These are phyloP conservation scores for Rubia tinctorum DNA, from an alignment of 305 asterid genomes.

Conservation along the genomic window DNA sequence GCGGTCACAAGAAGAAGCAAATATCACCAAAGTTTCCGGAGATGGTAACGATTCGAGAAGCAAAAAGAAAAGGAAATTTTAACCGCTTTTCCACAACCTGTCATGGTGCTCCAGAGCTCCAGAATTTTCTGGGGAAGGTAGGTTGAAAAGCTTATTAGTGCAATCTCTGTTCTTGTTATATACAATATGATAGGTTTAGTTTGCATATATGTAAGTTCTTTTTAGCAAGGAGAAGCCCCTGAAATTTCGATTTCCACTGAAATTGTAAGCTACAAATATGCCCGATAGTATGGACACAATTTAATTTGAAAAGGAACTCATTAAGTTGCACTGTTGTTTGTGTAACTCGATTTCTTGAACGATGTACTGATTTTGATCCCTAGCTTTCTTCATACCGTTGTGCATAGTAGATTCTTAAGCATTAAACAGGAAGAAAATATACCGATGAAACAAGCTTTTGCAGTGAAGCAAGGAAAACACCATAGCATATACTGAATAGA, in stretches of 20 bases:
- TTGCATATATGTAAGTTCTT: constrained; percentile 8
- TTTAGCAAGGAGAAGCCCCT: background rate
- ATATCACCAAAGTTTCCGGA: constrained; percentile 19
- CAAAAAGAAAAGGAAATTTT: constrained; percentile 34
- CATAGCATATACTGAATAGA: background rate
- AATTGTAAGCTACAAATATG: background rate
- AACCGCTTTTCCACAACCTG: constrained; percentile 18
- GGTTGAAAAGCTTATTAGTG: constrained; percentile 28
- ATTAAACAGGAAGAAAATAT: background rate
- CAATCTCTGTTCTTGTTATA: constrained; percentile 2
- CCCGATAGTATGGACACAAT: background rate
- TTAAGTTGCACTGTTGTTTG: background rate
- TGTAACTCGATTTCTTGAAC: background rate
- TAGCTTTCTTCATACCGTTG: background rate
- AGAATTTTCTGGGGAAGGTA: constrained; percentile 33
- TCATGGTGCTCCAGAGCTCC: background rate
- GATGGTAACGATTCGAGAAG: constrained; percentile 24
- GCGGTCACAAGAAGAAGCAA: constrained; percentile 31
- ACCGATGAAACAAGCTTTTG: background rate
- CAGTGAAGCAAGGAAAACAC: background rate
- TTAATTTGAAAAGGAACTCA: background rate
- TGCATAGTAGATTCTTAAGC: background rate
- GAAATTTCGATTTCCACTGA: constrained; percentile 21
- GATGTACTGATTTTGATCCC: background rate
- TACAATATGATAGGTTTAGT: background rate